Evolutionary conservation across 441 rosid species (phyloP).

Genomic region (Corymbia citriodora): DNA sequence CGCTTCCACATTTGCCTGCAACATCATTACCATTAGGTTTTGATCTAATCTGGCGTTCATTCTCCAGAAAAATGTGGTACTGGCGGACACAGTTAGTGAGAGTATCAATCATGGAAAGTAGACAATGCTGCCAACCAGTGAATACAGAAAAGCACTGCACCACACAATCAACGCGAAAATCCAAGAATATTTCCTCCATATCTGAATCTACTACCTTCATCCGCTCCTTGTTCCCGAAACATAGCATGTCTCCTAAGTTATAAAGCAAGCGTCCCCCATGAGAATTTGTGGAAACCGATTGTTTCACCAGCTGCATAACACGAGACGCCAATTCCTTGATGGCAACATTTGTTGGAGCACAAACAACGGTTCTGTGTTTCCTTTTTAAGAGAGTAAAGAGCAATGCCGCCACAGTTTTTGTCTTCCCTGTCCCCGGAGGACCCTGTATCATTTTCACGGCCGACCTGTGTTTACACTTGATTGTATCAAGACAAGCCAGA

Average conservation of each 20-base stretch:
- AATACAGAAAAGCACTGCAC: conserved; percentile 17
- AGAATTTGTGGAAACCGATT: conserved; percentile 6
- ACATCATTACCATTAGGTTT: background rate
- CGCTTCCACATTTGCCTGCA: conserved; percentile 26
- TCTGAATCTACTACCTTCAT: conserved; percentile 18
- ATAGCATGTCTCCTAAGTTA: conserved; percentile 27
- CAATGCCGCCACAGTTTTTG: conserved; percentile 37
- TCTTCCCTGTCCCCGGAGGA: conserved; percentile 75
- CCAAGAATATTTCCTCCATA: conserved; percentile 30
- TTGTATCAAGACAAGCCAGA: conserved; percentile 16
- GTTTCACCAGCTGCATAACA: conserved; percentile 25
- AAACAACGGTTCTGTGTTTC: conserved; percentile 34
- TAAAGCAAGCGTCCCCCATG: background rate
- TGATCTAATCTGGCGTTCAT: conserved; percentile 3
- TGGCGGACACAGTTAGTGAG: conserved; percentile 16
- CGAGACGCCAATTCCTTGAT: conserved; percentile 44
- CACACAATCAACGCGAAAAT: conserved; percentile 27
- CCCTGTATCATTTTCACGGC: conserved; percentile 56
- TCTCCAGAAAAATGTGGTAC: conserved; percentile 9
- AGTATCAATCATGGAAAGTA: conserved; percentile 20
- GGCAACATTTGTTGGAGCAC: conserved; percentile 62
- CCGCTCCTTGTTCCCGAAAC: conserved; percentile 29
- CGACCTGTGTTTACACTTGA: conserved; percentile 21
- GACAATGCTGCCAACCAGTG: conserved; percentile 22
- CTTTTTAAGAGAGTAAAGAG: conserved; percentile 28